Evolutionary conservation across 768 basidiomycete genomes (phyloP).

Genomic region (Lenzites betulinus): DNA sequence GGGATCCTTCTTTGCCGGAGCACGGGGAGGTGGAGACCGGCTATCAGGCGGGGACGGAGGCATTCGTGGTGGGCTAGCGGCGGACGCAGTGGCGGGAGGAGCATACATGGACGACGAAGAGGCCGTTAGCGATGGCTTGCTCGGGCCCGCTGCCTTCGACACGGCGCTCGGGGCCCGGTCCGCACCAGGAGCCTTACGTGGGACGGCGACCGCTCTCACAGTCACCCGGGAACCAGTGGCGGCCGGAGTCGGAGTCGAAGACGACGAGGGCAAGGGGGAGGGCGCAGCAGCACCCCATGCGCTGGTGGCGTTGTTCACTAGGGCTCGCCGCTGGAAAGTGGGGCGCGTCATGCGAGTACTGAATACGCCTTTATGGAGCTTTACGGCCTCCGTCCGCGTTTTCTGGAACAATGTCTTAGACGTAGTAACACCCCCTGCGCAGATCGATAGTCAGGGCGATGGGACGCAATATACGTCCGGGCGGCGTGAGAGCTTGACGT

Average conservation of each 20-base stretch:
- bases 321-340: conserved; percentile 30
- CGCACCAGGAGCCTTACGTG: conserved; percentile 23
- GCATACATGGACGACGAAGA: conserved; percentile 14
- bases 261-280: conserved; percentile 6
- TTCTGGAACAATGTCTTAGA: conserved; percentile 80
- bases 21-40: conserved; percentile 36
- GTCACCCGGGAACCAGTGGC: conserved; percentile 42
- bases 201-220: conserved; percentile 51
- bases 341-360: conserved; percentile 55
- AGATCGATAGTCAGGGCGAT: conserved; percentile 1
- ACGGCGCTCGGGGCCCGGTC: background rate
- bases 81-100: conserved; percentile 20
- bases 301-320: conserved; percentile 14
- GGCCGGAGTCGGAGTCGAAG: conserved; percentile 23
- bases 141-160: background rate
- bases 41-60: conserved; percentile 26
- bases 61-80: background rate
- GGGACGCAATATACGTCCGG: background rate
- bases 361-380: conserved; percentile 64
- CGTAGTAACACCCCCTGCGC: conserved; percentile 40
- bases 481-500: conserved; percentile 28
- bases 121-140: background rate
- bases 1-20: conserved; percentile 59
- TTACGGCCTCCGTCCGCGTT: conserved; percentile 69
- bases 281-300: background rate